These are phyloP conservation scores for Geotrichum restrictum DNA, from an alignment of 1,139 yeast genomes.

Conservation along the genomic window DNA sequence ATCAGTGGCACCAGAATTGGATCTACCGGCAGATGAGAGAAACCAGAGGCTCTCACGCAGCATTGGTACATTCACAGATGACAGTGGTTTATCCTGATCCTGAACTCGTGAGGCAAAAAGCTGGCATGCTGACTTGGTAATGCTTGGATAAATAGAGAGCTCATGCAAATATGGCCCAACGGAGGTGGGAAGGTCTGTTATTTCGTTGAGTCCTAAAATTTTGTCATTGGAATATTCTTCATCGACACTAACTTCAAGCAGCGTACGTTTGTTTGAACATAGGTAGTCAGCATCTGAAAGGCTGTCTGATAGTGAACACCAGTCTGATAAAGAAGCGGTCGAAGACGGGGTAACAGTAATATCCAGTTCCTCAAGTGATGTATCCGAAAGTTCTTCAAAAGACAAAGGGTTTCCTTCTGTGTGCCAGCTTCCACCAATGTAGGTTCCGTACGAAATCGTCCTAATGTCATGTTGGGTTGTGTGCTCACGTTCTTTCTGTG, in stretches of 20 bases:
- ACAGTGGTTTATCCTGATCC: not conserved
- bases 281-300: conserved; percentile 15
- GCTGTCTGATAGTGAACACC: conserved; percentile 2
- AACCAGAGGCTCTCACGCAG: conserved; percentile 7
- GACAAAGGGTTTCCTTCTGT: not conserved
- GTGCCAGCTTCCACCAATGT: conserved; percentile 3
- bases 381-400: not conserved
- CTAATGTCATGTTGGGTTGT: not conserved
- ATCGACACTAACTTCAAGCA: not conserved
- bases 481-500: conserved; percentile 5
- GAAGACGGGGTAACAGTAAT: not conserved
- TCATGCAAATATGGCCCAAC: conserved; percentile 12
- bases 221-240: conserved; percentile 14
- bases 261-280: conserved; percentile 4
- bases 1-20: conserved; percentile 5
- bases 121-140: conserved; percentile 1
- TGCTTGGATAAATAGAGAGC: conserved; percentile 6
- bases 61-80: not conserved
- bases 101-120: not conserved
- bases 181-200: conserved; percentile 2
- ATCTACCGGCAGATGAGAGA: not conserved
- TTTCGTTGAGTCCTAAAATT: conserved; percentile 7
- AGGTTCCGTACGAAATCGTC: conserved; percentile 11
- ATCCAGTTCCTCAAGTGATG: conserved; percentile 2
- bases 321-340: not conserved